A percentile compares a stretch with the other conserved stretches of the same genome.
Evolutionary conservation across 2,329 filamentous ascomycete genomes (phyloP).

Genomic region (Diaporthe eres): DNA sequence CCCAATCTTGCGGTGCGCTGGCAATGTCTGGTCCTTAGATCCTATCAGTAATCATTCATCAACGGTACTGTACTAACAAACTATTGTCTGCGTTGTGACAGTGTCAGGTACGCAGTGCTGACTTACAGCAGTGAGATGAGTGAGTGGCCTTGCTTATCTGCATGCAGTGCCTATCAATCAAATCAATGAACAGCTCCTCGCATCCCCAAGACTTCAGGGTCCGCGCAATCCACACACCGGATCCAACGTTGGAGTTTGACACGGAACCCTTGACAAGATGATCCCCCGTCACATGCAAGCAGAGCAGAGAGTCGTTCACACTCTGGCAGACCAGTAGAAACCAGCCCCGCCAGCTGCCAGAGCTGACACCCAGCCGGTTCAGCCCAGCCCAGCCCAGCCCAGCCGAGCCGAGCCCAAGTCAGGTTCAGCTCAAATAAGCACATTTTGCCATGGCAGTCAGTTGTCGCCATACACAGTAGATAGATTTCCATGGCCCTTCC

Average conservation of each 20-base stretch:
- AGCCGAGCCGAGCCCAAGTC: neutral
- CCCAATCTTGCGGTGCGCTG: slow-evolving; percentile 35
- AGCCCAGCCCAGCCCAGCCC: neutral
- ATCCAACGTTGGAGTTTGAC: slow-evolving; percentile 11
- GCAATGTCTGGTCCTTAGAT: slow-evolving; percentile 14
- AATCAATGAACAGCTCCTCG: neutral
- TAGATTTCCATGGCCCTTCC: neutral
- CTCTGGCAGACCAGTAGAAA: neutral
- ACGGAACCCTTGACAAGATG: slow-evolving; percentile 25
- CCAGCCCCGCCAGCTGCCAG: neutral
- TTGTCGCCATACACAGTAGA: neutral
- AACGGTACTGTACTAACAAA: neutral
- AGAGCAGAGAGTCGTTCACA: neutral
- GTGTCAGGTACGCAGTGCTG: slow-evolving; percentile 1
- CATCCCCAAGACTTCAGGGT: slow-evolving; percentile 20
- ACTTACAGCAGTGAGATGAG: neutral
- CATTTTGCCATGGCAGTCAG: neutral
- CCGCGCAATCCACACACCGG: neutral
- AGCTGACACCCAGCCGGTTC: neutral
- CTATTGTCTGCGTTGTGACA: neutral
- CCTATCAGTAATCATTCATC: neutral
- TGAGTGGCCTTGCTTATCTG: slow-evolving; percentile 7
- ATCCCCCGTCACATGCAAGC: slow-evolving; percentile 24
- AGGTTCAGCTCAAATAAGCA: neutral
- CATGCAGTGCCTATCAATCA: neutral